Evolutionary conservation across 2,329 filamentous ascomycete genomes (phyloP), one percentile per base, ranked within the genome.

Genomic region (Bisporella sp.): DNA sequence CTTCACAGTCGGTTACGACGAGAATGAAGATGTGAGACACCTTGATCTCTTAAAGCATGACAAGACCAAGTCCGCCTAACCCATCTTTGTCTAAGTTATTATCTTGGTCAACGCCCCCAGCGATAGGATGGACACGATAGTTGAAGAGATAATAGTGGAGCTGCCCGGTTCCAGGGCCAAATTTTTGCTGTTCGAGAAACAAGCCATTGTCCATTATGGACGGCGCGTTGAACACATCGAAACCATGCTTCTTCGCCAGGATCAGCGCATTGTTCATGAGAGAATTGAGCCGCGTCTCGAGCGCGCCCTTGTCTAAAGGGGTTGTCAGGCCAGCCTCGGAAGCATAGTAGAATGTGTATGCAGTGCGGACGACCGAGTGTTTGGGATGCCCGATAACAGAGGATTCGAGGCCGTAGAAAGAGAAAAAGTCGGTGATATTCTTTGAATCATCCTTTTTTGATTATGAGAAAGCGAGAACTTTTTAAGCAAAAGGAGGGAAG

Each of bases 71-170:
- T 1, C 92, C 92, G 61, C 91, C 93, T 3, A 21, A 3, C 5
- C 90, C 81, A 56, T 80, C 78, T 59, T 84, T 80, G 65, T 96
- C 91, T 39, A 92, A 75, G 60, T 82, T 73, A 66, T 95, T 95
- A 63, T 78, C 81, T 62, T 78, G 77, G 67, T 96, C 84, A 42
- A 97, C 83, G 28, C 93, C 93, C 45, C 93, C 91, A 1, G 81
- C 73, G 62, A 99, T 86, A n/a, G 84, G 82, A 53, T 87, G 83
- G 9, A 89, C 88, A 51, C 89, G 83, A 74, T 96, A 99, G 71
- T 99, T 99, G 78, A 95, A 99, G 32, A 99, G 75, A 69, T 99
- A 99, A 72, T 91, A 99, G 69, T 99, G 90, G 61, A 99, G 75
- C 68, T 93, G 89, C 44, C 93, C 93, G 66, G 99, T 93, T 32